Evolutionary conservation across 495 filamentous ascomycete species (phyloP), one percentile per base, ranked within the genome.

Genomic region (Penicillium diatomitis): DNA sequence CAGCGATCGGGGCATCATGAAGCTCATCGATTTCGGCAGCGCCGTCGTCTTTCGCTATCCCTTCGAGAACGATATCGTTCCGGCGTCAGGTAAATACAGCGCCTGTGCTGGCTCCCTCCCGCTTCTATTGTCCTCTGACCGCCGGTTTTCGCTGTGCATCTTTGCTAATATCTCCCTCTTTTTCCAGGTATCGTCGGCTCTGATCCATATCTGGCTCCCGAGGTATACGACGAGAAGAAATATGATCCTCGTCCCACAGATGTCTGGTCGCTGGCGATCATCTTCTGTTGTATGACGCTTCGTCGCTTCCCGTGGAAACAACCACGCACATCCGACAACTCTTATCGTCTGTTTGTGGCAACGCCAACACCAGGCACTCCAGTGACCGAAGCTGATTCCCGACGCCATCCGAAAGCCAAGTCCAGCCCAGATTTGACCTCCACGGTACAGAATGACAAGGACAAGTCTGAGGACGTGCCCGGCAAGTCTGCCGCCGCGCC

Each of bases 11-110:
- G 92, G 92, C n/a, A 96, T 99, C 52, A 95, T 99, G 86, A 99
- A 99, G 70, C 85, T 99, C 44, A 99, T 99, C 53, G 92, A 99
- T 65, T 99, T 99, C 70, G 92, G 92, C 46, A 97, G 92, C 69
- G 90, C 92, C 4, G 90, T 89, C 49, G 90, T 99, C 41, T 99
- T 91, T 71, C 80, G 84, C 51, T 99, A 99, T 74, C 92, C 92
- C 2, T 99, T 99, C 63, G 92, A 99, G 69, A 88, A 83, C 46
- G 87, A 90, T 54, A 83, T 91, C 43, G 90, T 96, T 20, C 74
- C 80, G 35, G 90, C 92, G 38, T 84, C 80, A 62, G 92, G 92
- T 95, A 73, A 20, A 20, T 20, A 20, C 20, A 20, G 20, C 20
- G 20, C 20, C 20, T 20, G 20, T 20, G 20, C 20, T 20, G 20